Conservation (phyloP, 1,284 basidiomycete genomes). For the Ceratorhiza oryzae-sativae region DNA sequence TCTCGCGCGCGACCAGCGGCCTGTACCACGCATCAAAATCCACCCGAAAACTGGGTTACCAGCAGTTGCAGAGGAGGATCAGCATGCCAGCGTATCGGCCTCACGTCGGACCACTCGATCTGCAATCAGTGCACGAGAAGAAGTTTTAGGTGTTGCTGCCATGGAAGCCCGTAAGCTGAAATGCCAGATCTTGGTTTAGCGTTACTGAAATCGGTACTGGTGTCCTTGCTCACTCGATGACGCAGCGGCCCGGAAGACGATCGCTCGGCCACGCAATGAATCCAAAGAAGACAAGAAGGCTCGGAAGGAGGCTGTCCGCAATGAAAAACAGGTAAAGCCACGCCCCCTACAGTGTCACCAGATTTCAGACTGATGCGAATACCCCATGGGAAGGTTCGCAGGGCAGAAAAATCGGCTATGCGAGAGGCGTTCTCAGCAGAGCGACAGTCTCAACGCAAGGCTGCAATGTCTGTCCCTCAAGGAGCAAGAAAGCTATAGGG, state of each 20-base stretch:
- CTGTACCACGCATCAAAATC: conserved; percentile 69
- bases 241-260: conserved; percentile 54
- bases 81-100: conserved; percentile 8
- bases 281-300: conserved; percentile 85
- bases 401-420: conserved; percentile 80
- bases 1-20: conserved; percentile 63
- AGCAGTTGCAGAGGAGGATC: conserved; percentile 53
- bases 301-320: conserved; percentile 88
- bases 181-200: conserved; percentile 37
- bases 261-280: conserved; percentile 80
- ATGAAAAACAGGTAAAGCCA: conserved; percentile 65
- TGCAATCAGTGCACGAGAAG: conserved; percentile 39
- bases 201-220: not conserved
- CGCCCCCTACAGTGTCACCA: conserved; percentile 10
- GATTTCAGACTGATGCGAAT: conserved; percentile 11
- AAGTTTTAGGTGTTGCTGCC: conserved; percentile 36
- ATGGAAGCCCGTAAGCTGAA: conserved; percentile 42
- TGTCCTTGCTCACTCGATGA: conserved; percentile 7
- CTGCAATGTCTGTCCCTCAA: conserved; percentile 57
- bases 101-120: conserved; percentile 2
- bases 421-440: conserved; percentile 80
- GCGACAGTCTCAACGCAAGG: conserved; percentile 72
- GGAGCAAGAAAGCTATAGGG: conserved; percentile 35
- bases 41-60: conserved; percentile 81
- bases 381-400: conserved; percentile 53